phyloP scores from a whole-genome alignment of 2,329 filamentous ascomycete genomes.

The Claviceps spartinae region DNA sequence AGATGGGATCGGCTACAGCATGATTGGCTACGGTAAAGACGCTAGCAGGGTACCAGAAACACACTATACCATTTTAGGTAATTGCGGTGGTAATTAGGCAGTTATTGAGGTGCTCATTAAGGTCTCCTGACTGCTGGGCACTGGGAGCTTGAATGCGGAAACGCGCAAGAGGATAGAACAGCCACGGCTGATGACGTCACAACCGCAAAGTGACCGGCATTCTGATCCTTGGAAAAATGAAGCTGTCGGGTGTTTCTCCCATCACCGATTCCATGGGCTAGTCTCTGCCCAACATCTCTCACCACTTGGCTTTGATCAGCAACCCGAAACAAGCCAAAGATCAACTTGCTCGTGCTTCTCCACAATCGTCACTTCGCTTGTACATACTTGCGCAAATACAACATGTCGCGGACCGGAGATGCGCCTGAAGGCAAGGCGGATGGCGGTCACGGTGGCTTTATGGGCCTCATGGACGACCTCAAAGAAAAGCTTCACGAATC shows the following conservation, averaged over 20 bases:
- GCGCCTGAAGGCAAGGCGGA: neutral
- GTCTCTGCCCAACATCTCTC: no score
- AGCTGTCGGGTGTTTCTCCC: no score
- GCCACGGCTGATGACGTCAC: neutral
- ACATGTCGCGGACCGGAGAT: slow-evolving; percentile 3
- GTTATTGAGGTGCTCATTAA: no score
- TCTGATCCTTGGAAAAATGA: no score
- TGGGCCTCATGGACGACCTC: slow-evolving; percentile 30
- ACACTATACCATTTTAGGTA: no score
- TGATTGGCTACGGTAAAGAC: no score
- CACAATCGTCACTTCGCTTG: neutral
- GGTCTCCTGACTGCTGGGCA: no score
- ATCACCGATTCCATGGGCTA: no score
- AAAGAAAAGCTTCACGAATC: slow-evolving; percentile 43
- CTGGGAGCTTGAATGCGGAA: neutral
- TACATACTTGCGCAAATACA: neutral
- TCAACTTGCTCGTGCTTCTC: neutral
- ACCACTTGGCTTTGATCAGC: neutral
- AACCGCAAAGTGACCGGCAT: neutral
- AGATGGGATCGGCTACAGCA: no score
- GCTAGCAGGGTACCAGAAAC: no score
- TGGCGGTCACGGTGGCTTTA: slow-evolving; percentile 13
- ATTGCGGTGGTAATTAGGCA: no score
- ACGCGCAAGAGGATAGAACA: neutral
- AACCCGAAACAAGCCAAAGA: neutral